These are phyloP conservation scores for Strigomonas galati DNA, from an alignment of 208 protist species.

Conservation along the genomic window DNA sequence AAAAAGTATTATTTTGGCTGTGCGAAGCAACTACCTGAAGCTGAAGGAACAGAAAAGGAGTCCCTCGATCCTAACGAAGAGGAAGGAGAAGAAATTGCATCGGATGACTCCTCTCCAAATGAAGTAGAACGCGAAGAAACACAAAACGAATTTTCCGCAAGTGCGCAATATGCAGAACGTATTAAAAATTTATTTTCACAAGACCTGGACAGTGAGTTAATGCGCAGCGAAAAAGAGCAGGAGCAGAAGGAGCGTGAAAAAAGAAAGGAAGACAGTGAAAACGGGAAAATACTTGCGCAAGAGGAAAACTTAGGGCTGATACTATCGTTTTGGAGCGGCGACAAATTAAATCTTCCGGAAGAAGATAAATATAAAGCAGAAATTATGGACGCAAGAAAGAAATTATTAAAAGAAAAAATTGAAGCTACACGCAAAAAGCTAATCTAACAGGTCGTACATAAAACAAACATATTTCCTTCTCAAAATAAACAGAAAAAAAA, in stretches of 20 bases:
- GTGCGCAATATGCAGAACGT: constrained; percentile 12
- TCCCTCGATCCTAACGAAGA: constrained; percentile 1
- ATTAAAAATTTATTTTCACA: constrained; percentile 25
- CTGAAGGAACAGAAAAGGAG: constrained; percentile 20
- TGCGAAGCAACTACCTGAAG: constrained; percentile 68
- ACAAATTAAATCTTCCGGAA: constrained; percentile 35
- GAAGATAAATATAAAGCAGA: constrained; percentile 49
- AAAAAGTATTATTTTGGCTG: constrained; percentile 76
- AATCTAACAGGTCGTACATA: neutral
- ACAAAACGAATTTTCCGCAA: neutral
- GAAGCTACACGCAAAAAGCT: constrained; percentile 13
- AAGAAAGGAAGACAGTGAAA: neutral
- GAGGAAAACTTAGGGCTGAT: constrained; percentile 12
- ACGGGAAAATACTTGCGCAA: neutral
- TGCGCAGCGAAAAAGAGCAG: constrained; percentile 27
- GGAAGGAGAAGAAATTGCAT: constrained; percentile 1
- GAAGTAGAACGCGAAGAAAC: neutral
- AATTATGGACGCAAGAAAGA: constrained; percentile 33
- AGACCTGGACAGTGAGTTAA: constrained; percentile 21
- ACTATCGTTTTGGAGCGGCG: constrained; percentile 23
- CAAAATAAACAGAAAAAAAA: constrained; percentile 45
- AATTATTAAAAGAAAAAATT: constrained; percentile 34
- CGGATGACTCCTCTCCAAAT: neutral
- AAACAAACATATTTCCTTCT: too few species aligned
- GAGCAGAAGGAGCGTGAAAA: constrained; percentile 18